phyloP scores from a whole-genome alignment of 495 filamentous ascomycete species.

The Neurospora discreta region DNA sequence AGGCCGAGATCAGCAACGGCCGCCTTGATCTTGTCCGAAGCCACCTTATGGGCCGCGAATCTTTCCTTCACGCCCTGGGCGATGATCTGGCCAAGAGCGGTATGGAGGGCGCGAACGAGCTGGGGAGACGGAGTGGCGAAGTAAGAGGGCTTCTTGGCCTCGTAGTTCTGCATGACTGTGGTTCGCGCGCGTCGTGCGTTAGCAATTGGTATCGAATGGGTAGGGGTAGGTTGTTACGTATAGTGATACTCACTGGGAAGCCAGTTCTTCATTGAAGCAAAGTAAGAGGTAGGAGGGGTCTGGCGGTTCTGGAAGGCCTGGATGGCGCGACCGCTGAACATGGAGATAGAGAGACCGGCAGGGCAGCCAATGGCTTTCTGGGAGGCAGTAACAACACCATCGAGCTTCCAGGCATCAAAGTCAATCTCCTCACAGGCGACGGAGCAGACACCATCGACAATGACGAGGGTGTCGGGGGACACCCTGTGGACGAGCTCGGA shows the following conservation, averaged over 20 bases:
- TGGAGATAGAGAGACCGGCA: conserved; percentile 83
- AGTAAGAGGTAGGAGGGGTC: conserved; percentile 74
- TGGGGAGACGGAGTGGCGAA: conserved; percentile 95
- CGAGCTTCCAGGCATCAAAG: conserved; percentile 89
- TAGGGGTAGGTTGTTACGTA: too few species aligned
- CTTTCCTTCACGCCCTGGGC: conserved; percentile 63
- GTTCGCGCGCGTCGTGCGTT: neutral
- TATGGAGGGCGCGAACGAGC: conserved; percentile 88
- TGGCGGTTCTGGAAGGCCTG: conserved; percentile 67
- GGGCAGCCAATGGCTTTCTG: conserved; percentile 96
- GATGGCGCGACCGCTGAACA: conserved; percentile 85
- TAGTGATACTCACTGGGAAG: conserved; percentile 55
- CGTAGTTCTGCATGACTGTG: conserved; percentile 92
- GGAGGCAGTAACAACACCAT: conserved; percentile 84
- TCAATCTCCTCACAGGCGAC: conserved; percentile 91
- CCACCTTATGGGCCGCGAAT: conserved; percentile 65
- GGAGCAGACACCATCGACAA: conserved; percentile 94
- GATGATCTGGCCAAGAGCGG: conserved; percentile 79
- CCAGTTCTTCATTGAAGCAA: conserved; percentile 95
- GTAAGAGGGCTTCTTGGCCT: conserved; percentile 92
- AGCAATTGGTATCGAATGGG: neutral
- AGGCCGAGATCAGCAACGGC: conserved; percentile 68
- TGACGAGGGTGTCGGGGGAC: conserved; percentile 77
- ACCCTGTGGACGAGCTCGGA: conserved; percentile 73
- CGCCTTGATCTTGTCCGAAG: conserved; percentile 74